phyloP scores from a whole-genome alignment of 2,329 filamentous ascomycete genomes.

The Pseudocercospora crystallina region DNA sequence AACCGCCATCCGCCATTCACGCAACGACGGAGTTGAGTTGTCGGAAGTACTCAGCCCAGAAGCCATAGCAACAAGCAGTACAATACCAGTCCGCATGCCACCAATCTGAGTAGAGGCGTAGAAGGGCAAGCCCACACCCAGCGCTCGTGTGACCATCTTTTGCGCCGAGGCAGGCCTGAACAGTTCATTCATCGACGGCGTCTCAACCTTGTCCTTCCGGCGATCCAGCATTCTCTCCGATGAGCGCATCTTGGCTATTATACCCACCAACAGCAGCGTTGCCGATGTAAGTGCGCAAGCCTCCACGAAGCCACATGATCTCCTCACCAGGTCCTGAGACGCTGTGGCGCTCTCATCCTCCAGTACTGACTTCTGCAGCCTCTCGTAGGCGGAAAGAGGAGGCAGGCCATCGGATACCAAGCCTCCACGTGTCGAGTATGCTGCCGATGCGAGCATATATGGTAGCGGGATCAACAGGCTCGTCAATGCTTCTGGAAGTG shows the following conservation, averaged over 20 bases:
- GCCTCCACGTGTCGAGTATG: conserved; percentile 38
- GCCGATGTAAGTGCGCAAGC: conserved; percentile 48
- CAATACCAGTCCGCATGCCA: conserved; percentile 53
- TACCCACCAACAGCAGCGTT: conserved; percentile 47
- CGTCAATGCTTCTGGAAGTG: conserved; percentile 49
- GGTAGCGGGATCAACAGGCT: conserved; percentile 52
- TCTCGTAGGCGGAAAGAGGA: conserved; percentile 33
- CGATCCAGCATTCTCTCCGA: conserved; percentile 32
- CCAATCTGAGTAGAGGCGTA: conserved; percentile 58
- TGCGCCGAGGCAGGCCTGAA: conserved; percentile 15
- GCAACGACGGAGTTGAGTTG: conserved; percentile 15
- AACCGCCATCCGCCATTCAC: conserved; percentile 35
- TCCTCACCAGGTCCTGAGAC: conserved; percentile 9
- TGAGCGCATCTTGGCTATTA: conserved; percentile 37
- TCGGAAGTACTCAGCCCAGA: conserved; percentile 43
- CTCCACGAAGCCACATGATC: conserved; percentile 38
- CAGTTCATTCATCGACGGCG: conserved; percentile 13
- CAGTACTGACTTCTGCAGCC: conserved; percentile 29
- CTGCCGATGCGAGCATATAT: conserved; percentile 48
- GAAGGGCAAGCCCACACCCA: conserved; percentile 49
- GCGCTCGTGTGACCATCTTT: conserved; percentile 23
- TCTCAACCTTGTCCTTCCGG: conserved; percentile 29
- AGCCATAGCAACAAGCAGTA: conserved; percentile 49
- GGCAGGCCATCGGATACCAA: conserved; percentile 27
- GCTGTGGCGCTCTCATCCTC: conserved; percentile 16